Percentiles rank a stretch among this genome's conserved stretches.
These are phyloP conservation scores for Termitomyces sp. DNA, from an alignment of 1,284 basidiomycete species.

Conservation along the genomic window DNA sequence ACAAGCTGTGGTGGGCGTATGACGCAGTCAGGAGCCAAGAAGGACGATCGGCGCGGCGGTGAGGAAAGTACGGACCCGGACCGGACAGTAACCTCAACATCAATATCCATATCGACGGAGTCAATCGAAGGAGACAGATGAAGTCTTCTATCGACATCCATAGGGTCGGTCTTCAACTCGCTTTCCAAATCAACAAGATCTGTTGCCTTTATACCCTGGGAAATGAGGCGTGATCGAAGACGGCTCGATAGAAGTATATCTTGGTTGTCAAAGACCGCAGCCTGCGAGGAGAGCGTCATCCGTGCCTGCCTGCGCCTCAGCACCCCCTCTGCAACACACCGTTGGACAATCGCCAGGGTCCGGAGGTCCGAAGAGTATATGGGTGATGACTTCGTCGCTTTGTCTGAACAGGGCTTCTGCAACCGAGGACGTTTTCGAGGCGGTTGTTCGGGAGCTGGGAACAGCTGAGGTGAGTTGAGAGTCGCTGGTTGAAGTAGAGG, in stretches of 20 bases:
- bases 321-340: slow-evolving; percentile 15
- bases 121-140: slow-evolving; percentile 2
- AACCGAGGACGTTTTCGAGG: slow-evolving; percentile 19
- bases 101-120: slow-evolving; percentile 21
- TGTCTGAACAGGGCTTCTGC: slow-evolving; percentile 6
- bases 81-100: slow-evolving; percentile 12
- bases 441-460: slow-evolving; percentile 13
- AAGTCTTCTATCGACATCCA: slow-evolving; percentile 14
- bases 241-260: slow-evolving; percentile 17
- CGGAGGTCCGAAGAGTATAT: slow-evolving; percentile 13
- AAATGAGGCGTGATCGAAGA: slow-evolving; percentile 15
- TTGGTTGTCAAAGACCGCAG: slow-evolving; percentile 12
- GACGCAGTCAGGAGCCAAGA: slow-evolving; percentile 7
- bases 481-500: slow-evolving; percentile 1
- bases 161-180: background rate
- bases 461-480: background rate
- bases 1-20: slow-evolving; percentile 12
- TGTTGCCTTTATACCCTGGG: slow-evolving; percentile 10
- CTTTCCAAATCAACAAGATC: slow-evolving; percentile 14
- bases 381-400: slow-evolving; percentile 1
- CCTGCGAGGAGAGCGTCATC: background rate
- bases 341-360: slow-evolving; percentile 17
- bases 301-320: slow-evolving; percentile 4
- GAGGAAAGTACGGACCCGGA: slow-evolving; percentile 3
- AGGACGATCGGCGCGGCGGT: slow-evolving; percentile 1